A percentile compares a stretch with the other conserved stretches of the same genome.
Evolutionary conservation across 768 basidiomycete species (phyloP).

Genomic region (Amyloporia xantha): DNA sequence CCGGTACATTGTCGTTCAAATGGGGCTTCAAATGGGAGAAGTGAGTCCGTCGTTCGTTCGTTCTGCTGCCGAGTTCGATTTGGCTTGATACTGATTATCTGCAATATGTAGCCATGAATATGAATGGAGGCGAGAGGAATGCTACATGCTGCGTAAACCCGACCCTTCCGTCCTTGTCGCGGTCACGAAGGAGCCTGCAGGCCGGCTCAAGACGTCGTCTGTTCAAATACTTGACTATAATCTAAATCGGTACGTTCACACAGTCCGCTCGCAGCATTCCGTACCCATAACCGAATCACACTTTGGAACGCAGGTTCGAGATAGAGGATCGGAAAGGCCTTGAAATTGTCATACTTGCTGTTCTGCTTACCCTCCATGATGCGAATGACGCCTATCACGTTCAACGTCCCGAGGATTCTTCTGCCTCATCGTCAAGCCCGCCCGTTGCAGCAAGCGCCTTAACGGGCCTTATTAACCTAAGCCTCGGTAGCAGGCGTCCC

Average conservation of each 20-base stretch:
- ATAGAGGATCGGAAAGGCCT: constrained; percentile 81
- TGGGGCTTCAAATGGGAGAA: constrained; percentile 83
- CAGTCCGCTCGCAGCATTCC: background rate
- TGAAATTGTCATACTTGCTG: constrained; percentile 73
- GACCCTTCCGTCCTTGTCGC: constrained; percentile 84
- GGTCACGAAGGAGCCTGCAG: constrained; percentile 68
- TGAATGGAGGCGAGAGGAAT: constrained; percentile 82
- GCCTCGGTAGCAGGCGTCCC: background rate
- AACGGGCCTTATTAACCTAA: constrained; percentile 2
- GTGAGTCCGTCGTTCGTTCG: constrained; percentile 53
- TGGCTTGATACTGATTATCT: background rate
- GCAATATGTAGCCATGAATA: constrained; percentile 56
- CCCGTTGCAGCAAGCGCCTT: background rate
- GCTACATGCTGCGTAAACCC: constrained; percentile 77
- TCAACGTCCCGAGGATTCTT: constrained; percentile 8
- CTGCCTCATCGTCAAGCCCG: constrained; percentile 7
- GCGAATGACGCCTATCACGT: constrained; percentile 48
- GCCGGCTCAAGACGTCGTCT: constrained; percentile 54
- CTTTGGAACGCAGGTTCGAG: constrained; percentile 51
- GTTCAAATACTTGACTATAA: constrained; percentile 85
- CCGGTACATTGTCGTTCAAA: constrained; percentile 64
- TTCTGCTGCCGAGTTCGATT: background rate
- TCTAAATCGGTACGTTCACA: constrained; percentile 51
- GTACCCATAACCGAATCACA: background rate
- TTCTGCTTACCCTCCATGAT: constrained; percentile 75